Evolutionary conservation across 495 filamentous ascomycete species (phyloP).

Genomic region (Chaetomium fimeti): DNA sequence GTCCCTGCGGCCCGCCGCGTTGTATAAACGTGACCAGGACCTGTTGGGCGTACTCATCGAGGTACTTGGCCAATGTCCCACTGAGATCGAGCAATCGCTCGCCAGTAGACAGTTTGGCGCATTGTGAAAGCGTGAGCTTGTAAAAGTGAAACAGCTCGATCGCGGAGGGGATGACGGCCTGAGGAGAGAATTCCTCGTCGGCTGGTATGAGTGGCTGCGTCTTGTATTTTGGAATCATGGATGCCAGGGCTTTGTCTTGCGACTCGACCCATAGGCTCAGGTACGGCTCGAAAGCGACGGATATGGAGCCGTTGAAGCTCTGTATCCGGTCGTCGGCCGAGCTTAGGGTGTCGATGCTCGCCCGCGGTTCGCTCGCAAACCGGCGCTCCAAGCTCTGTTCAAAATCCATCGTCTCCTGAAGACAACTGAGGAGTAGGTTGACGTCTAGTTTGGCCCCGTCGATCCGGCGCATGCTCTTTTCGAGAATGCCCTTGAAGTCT

Average conservation of each 20-base stretch:
- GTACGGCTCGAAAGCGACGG: constrained; percentile 96
- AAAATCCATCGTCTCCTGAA: constrained; percentile 97
- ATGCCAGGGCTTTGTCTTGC: constrained; percentile 84
- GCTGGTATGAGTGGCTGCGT: constrained; percentile 73
- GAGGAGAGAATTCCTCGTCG: constrained; percentile 89
- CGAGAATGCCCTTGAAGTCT: constrained; percentile 90
- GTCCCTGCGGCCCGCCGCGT: constrained; percentile 55
- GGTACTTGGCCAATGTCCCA: constrained; percentile 82
- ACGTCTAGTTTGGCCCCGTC: constrained; percentile 88
- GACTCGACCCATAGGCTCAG: constrained; percentile 95
- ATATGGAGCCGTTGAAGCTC: constrained; percentile 88
- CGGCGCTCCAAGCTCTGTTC: constrained; percentile 86
- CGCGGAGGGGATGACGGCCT: constrained; percentile 87
- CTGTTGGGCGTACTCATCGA: constrained; percentile 93
- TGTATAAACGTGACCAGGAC: constrained; percentile 78
- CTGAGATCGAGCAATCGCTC: constrained; percentile 81
- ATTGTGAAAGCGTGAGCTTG: constrained; percentile 84
- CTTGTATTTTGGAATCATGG: constrained; percentile 86
- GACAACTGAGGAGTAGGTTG: constrained; percentile 82
- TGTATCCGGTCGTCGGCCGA: constrained; percentile 74
- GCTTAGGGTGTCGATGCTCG: constrained; percentile 88
- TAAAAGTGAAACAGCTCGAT: constrained; percentile 98
- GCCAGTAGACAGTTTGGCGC: constrained; percentile 91
- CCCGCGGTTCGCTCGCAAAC: constrained; percentile 72
- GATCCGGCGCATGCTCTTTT: constrained; percentile 72